Base-by-base conservation (phyloP, 768 basidiomycete genomes). In the Podaxis rugospora region DNA sequence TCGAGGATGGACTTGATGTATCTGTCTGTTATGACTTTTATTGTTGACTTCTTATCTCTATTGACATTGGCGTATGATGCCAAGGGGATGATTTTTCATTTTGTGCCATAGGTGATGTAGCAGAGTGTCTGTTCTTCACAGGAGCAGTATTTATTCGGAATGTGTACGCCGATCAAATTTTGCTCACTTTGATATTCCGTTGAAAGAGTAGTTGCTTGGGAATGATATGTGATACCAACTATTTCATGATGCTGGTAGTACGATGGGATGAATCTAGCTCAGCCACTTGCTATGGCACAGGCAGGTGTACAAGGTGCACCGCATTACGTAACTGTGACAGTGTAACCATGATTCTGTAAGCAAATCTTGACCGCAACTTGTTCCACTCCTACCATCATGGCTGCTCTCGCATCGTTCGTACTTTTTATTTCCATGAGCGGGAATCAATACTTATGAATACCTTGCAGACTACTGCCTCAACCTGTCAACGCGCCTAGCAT, bases 371-470 rank as follows among this genome's bases (percentile, higher is more conserved):
- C 49, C 21, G n/a, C 16, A 52, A 37, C 32, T 46, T 9, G 46
- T 21, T 18, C n/a, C 35, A 6, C 23, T 37, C 46, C 40, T 32
- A 36, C 59, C 54, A 59, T 56, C 63, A 68, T 80, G 79, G 76
- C 78, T 58, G 88, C 90, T 65, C 81, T 94, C 57, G 88, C 92
- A 71, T 83, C 85, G 92, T 92, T 71, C 70, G 90, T 84, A 16
- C 54, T 35, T 27, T 21, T 59, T 59, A 32, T 59, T 7, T 1
- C 39, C 6, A 28, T 25, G 28, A 61, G 49, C n/a, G 36, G 16
- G 9, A 2, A 18, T 10, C 50, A 46, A 51, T 54, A 25, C 23
- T 63, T 65, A 67, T 64, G 39, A 51, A 46, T 46, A 2, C n/a
- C 42, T 4, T 59, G n/a, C 27, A 92, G 90, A 52, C 67, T 87